Evolutionary conservation across 495 filamentous ascomycete species (phyloP).

Genomic region (Umbilicaria muhlenbergii): DNA sequence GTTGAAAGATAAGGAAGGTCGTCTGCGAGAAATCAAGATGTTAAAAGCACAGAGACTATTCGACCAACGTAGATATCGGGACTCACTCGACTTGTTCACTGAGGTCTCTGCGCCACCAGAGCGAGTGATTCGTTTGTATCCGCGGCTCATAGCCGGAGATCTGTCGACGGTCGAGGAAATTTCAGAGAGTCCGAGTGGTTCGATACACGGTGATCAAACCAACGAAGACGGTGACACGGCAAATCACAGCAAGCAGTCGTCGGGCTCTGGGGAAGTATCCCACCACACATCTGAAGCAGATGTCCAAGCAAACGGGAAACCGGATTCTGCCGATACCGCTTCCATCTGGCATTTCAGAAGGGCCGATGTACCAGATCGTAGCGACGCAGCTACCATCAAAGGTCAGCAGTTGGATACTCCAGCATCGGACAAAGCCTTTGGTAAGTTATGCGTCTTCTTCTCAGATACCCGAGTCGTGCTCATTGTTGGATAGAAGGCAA

Average conservation of each 20-base stretch:
- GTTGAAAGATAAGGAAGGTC: constrained; percentile 64
- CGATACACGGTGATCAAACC: constrained; percentile 11
- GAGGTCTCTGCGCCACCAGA: constrained; percentile 80
- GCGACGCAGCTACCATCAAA: constrained; percentile 31
- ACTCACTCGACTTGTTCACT: constrained; percentile 83
- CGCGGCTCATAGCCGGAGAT: constrained; percentile 68
- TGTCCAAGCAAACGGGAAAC: constrained; percentile 15
- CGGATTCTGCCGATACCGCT: constrained; percentile 18
- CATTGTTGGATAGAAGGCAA: constrained; percentile 40
- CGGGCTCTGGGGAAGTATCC: constrained; percentile 20
- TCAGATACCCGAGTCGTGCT: not conserved
- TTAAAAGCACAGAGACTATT: constrained; percentile 81
- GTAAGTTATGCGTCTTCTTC: constrained; percentile 11
- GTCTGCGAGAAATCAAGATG: constrained; percentile 70
- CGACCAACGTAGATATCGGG: constrained; percentile 61
- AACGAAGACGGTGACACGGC: not conserved
- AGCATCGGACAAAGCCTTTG: constrained; percentile 21
- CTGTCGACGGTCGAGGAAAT: constrained; percentile 38
- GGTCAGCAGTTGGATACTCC: constrained; percentile 17
- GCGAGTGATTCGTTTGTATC: constrained; percentile 74
- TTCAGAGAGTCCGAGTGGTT: constrained; percentile 19
- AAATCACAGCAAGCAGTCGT: not conserved
- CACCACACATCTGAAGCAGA: constrained; percentile 34
- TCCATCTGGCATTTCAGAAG: constrained; percentile 46
- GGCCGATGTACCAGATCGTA: constrained; percentile 22